A percentile compares a stretch with the other conserved stretches of the same genome.
Evolutionary conservation across 129 eudicot genomes (phyloP).

Genomic region (Cynara cardunculus): DNA sequence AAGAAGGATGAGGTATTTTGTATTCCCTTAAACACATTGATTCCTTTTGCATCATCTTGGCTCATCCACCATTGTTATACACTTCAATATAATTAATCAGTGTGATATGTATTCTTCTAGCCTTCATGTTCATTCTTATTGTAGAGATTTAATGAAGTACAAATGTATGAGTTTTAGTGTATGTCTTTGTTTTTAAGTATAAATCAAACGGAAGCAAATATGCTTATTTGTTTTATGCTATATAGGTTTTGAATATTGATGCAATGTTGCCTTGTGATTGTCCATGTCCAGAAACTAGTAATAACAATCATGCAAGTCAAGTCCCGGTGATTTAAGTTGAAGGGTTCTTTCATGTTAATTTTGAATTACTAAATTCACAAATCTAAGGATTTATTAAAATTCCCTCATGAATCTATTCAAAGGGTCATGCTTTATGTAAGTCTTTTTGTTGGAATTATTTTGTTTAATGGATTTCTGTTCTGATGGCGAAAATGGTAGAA

Average conservation of each 20-base stretch:
- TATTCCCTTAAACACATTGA: not conserved
- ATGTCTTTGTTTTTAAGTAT: too few species aligned
- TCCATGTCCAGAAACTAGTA: not conserved
- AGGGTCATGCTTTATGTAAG: not conserved
- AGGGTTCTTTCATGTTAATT: not conserved
- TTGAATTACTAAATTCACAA: not conserved
- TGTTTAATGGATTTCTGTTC: not conserved
- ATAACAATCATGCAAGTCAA: not conserved
- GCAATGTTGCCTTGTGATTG: not conserved
- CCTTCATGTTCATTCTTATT: too few species aligned
- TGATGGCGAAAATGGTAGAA: not conserved
- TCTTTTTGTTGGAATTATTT: not conserved
- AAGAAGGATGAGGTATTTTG: conserved; percentile 49
- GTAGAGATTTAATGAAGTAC: not conserved
- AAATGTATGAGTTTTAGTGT: too few species aligned
- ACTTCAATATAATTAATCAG: not conserved
- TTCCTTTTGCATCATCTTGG: not conserved
- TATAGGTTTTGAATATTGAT: too few species aligned
- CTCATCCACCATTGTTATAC: not conserved
- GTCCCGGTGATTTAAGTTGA: not conserved
- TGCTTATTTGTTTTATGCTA: not conserved
- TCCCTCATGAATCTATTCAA: not conserved
- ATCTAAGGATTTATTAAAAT: not conserved
- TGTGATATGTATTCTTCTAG: too few species aligned
- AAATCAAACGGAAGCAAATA: too few species aligned